Evolutionary conservation across 306 rosid species (phyloP), one percentile per base, ranked within the genome.

Genomic region (Fagus crenata): DNA sequence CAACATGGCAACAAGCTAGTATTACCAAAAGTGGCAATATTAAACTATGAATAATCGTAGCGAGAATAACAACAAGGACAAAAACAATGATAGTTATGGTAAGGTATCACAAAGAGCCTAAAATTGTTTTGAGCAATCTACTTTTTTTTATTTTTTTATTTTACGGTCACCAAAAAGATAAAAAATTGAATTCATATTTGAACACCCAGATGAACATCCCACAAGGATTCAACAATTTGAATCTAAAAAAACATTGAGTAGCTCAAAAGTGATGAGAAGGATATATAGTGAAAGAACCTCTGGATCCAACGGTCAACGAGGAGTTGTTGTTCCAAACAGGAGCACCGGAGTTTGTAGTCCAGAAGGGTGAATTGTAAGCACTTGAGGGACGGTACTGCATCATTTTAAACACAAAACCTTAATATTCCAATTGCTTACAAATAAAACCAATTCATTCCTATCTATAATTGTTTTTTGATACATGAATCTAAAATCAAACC

Each of bases 271-370:
- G 28, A 22, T 22, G 28, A 22, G 28, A 22, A 22, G 28, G 28
- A 22, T 22, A 39, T 28, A 37, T 2, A 17, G 22, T 2, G 11
- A 60, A 42, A 18, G 3, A 70, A 91, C 98, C 98, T 83, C 98
- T 87, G 36, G 81, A 17, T 75, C 96, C 97, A 53, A 90, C 84
- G 4, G 98, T 89, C 64, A 92, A 58, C 13, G 91, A 85, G 7
- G 89, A 79, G 75, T 92, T 88, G 72, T 94, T 90, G 91, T 94
- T 94, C 88, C 87, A 94, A 40, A 92, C 82, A 0, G 98, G 98
- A 72, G 95, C 97, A 78, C 97, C 98, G 1, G 95, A 71, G 77
- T 94, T 92, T 0, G 98, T 94, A 12, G 98, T 92, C 91, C 91
- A 92, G 85, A 84, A 92, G 0, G 91, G 96, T 2, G 97, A 82